Conservation (phyloP, 768 basidiomycete genomes). For the Suillus hirtellus region DNA sequence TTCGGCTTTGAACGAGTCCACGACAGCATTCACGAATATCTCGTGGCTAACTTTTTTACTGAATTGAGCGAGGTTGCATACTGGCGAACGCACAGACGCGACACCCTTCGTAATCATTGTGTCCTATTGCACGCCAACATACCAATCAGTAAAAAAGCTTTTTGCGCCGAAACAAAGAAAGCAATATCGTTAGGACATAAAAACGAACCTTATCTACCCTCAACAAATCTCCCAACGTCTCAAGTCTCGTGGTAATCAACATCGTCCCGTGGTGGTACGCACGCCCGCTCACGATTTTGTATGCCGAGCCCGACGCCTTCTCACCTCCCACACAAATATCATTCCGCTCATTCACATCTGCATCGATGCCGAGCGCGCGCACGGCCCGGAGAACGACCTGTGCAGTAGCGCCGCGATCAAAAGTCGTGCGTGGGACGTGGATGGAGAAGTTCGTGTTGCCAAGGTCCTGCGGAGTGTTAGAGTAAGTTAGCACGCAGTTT, state of each 20-base stretch:
- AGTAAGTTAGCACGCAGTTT: neutral
- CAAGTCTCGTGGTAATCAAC: slow-evolving; percentile 83
- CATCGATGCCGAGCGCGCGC: slow-evolving; percentile 71
- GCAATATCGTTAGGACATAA: neutral
- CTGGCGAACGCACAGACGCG: slow-evolving; percentile 89
- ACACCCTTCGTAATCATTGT: slow-evolving; percentile 85
- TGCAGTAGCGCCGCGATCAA: slow-evolving; percentile 78
- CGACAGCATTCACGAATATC: slow-evolving; percentile 67
- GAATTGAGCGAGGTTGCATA: slow-evolving; percentile 74
- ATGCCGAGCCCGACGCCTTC: slow-evolving; percentile 98
- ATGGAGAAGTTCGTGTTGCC: slow-evolving; percentile 98
- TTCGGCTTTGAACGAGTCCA: slow-evolving; percentile 62
- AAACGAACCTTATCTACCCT: slow-evolving; percentile 59
- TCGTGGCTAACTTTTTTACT: slow-evolving; percentile 59
- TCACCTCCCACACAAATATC: slow-evolving; percentile 82
- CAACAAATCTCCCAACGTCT: slow-evolving; percentile 71
- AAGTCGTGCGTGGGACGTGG: slow-evolving; percentile 77
- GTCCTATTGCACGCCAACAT: slow-evolving; percentile 46
- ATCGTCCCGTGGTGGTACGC: slow-evolving; percentile 99
- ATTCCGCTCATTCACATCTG: slow-evolving; percentile 84
- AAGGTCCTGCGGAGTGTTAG: slow-evolving; percentile 63
- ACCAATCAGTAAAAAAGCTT: neutral
- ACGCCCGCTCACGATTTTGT: slow-evolving; percentile 87
- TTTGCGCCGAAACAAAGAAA: slow-evolving; percentile 1
- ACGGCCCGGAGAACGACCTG: slow-evolving; percentile 78